phyloP scores from a whole-genome alignment of 192 early-diverging fungal species.

The Oehlia diaphana region DNA sequence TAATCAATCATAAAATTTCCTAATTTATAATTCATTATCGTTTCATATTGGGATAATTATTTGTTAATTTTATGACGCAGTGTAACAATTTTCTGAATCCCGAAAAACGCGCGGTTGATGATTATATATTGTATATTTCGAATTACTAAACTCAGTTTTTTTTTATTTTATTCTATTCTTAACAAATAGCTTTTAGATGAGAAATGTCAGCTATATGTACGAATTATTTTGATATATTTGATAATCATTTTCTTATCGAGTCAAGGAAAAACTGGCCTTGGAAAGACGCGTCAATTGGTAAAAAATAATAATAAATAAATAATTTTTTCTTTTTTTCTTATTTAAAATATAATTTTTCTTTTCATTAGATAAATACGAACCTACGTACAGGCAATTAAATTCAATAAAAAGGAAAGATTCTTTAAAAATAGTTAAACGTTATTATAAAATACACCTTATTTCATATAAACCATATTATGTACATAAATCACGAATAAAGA shows the following conservation, averaged over 20 bases:
- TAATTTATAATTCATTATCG: too few species aligned
- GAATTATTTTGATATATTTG: background rate
- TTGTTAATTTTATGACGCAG: too few species aligned
- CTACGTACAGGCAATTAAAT: background rate
- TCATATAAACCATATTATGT: background rate
- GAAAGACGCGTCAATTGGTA: background rate
- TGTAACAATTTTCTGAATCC: too few species aligned
- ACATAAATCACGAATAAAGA: conserved; percentile 1
- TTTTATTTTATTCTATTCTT: too few species aligned
- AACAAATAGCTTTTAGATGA: background rate
- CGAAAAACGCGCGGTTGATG: background rate
- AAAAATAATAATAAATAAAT: background rate
- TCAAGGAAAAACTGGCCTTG: conserved; percentile 6
- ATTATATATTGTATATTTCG: too few species aligned
- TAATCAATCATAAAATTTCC: too few species aligned
- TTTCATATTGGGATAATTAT: too few species aligned
- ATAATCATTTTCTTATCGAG: background rate
- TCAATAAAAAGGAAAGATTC: background rate
- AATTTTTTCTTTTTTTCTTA: background rate
- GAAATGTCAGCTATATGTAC: background rate
- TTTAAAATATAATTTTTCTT: too few species aligned
- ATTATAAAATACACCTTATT: background rate
- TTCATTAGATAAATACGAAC: conserved; percentile 1
- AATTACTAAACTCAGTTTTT: too few species aligned
- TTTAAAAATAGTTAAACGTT: background rate